phyloP scores from a whole-genome alignment of 805 yeast species.

The Saccharomyces jurei region DNA sequence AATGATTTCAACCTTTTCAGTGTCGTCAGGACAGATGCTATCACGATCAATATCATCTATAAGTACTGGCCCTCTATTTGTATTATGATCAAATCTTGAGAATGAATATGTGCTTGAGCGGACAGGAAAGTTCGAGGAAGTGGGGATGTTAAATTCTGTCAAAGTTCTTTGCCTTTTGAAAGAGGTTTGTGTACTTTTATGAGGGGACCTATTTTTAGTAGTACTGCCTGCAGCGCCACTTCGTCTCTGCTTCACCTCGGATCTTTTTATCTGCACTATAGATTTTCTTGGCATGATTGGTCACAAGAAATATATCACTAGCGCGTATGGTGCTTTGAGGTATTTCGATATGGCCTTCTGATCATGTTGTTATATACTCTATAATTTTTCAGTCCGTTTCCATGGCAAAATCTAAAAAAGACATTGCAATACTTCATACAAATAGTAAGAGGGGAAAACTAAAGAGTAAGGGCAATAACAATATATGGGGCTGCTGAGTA shows the following conservation, averaged over 20 bases:
- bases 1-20: not conserved
- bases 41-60: conserved; percentile 5
- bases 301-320: not conserved
- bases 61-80: not conserved
- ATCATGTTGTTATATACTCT: not conserved
- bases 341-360: not conserved
- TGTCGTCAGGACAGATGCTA: not conserved
- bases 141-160: conserved; percentile 22
- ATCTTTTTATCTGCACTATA: conserved; percentile 9
- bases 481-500: conserved; percentile 73
- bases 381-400: not conserved
- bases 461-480: not conserved
- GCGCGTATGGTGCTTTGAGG: not conserved
- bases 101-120: not conserved
- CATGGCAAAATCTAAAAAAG: not conserved
- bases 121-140: conserved; percentile 8
- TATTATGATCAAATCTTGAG: not conserved
- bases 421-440: not conserved
- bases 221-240: not conserved
- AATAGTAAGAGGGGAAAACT: not conserved
- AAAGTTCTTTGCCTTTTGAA: conserved; percentile 20
- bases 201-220: not conserved
- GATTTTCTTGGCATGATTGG: conserved; percentile 7
- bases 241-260: conserved; percentile 9
- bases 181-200: not conserved